Percentiles rank a stretch among this genome's conserved stretches.
phyloP scores from a whole-genome alignment of 1,139 yeast species.

The Meyerozyma carpophila region DNA sequence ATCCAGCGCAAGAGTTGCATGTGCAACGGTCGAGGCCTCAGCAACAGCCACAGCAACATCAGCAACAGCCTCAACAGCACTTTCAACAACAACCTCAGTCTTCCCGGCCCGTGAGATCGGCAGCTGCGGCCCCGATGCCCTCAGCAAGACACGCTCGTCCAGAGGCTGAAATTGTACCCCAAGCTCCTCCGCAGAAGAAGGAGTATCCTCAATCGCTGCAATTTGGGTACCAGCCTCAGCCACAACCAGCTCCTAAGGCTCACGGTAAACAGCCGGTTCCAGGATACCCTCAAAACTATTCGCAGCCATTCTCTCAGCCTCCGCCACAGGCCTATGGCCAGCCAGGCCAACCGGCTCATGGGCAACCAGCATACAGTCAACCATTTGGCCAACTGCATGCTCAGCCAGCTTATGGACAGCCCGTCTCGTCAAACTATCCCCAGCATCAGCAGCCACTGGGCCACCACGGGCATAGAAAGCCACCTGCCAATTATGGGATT shows the following conservation, averaged over 20 bases:
- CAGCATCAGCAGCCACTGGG: slow-evolving; percentile 1
- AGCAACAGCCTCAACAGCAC: background rate
- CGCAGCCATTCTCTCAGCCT: background rate
- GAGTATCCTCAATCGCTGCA: slow-evolving; percentile 11
- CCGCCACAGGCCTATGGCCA: background rate
- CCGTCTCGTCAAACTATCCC: background rate
- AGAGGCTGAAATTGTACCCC: background rate
- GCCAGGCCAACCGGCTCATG: background rate
- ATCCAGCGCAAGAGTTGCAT: slow-evolving; percentile 5
- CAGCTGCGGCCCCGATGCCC: background rate
- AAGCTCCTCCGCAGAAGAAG: slow-evolving; percentile 10
- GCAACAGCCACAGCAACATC: slow-evolving; percentile 6
- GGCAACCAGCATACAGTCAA: background rate
- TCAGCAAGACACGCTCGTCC: background rate
- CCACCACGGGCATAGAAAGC: background rate
- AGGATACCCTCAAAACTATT: background rate
- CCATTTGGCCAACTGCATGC: background rate
- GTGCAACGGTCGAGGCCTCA: slow-evolving; percentile 7
- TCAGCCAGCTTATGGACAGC: background rate
- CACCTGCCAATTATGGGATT: slow-evolving; percentile 4
- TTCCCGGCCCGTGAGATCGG: no score
- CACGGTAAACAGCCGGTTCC: background rate
- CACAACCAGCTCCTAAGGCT: slow-evolving; percentile 3
- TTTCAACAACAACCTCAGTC: background rate
- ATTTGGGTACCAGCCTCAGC: slow-evolving; percentile 8